Conservation (phyloP, 371 early-diverging fungal species). For the Zychaea mexicana region DNA sequence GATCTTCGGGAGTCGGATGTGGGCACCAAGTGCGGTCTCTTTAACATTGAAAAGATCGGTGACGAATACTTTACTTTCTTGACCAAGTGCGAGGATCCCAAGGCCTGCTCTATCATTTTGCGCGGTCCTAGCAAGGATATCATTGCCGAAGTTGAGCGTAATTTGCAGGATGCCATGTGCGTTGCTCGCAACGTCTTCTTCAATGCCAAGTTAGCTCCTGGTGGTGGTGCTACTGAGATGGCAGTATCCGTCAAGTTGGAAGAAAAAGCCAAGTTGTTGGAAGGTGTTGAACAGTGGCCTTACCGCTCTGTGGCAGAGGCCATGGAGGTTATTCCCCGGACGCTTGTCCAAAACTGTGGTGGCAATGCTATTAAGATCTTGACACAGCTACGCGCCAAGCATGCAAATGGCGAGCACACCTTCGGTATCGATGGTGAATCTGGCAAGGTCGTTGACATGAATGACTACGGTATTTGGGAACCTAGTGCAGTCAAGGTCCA, state of each 20-base stretch:
- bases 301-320: slow-evolving; percentile 95
- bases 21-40: slow-evolving; percentile 95
- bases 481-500: slow-evolving; percentile 99
- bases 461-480: slow-evolving; percentile 97
- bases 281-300: slow-evolving; percentile 96
- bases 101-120: slow-evolving; percentile 98
- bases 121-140: slow-evolving; percentile 99
- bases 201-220: slow-evolving; percentile 93
- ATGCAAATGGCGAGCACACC: slow-evolving; percentile 83
- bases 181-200: slow-evolving; percentile 99
- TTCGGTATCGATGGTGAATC: slow-evolving; percentile 97
- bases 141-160: slow-evolving; percentile 99
- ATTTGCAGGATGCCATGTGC: slow-evolving; percentile 99
- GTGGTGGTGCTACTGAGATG: slow-evolving; percentile 99
- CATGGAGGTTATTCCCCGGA: slow-evolving; percentile 98
- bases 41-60: slow-evolving; percentile 97
- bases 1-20: slow-evolving; percentile 96
- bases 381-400: slow-evolving; percentile 95
- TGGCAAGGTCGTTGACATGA: slow-evolving; percentile 97
- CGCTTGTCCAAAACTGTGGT: slow-evolving; percentile 98
- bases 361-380: slow-evolving; percentile 95
- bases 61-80: slow-evolving; percentile 98
- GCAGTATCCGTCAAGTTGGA: slow-evolving; percentile 89
- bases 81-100: slow-evolving; percentile 94
- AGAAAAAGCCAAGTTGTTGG: slow-evolving; percentile 88